These are phyloP conservation scores for Aspergillus nanangensis DNA, from an alignment of 495 filamentous ascomycete species.

Conservation along the genomic window DNA sequence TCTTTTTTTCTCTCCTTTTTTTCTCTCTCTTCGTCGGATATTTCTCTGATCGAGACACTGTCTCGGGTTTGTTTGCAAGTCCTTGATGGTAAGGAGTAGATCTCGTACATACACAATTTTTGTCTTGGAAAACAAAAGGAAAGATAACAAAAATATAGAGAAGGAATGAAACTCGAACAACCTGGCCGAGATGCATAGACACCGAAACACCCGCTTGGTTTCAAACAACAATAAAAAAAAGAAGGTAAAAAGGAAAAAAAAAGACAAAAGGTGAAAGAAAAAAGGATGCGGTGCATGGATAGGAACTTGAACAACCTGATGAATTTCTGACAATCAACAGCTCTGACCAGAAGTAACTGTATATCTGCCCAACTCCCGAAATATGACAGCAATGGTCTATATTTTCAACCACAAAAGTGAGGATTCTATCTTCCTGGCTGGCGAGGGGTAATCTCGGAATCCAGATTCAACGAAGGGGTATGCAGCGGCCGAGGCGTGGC, in stretches of 20 bases:
- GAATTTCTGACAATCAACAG: too few species aligned
- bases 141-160: slow-evolving; percentile 1
- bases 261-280: neutral
- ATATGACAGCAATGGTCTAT: slow-evolving; percentile 7
- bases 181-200: slow-evolving; percentile 10
- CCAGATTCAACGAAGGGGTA: slow-evolving; percentile 23
- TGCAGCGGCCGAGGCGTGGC: slow-evolving; percentile 37
- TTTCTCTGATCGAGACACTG: neutral
- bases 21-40: neutral
- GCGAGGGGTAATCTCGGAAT: slow-evolving; percentile 64
- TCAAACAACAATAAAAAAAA: slow-evolving; percentile 5
- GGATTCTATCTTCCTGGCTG: slow-evolving; percentile 10
- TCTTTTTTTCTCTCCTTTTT: neutral
- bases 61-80: too few species aligned
- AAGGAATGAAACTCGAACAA: slow-evolving; percentile 10
- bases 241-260: slow-evolving; percentile 1
- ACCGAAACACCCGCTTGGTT: slow-evolving; percentile 20
- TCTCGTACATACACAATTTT: neutral
- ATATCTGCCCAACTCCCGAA: neutral
- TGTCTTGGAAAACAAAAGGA: slow-evolving; percentile 1
- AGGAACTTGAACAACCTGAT: neutral
- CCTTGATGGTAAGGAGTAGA: too few species aligned
- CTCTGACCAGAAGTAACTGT: too few species aligned
- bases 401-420: too few species aligned
- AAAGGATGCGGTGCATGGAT: neutral